Conservation (phyloP, 108 stramenopile genomes). For the Nitzschia sp. region DNA sequence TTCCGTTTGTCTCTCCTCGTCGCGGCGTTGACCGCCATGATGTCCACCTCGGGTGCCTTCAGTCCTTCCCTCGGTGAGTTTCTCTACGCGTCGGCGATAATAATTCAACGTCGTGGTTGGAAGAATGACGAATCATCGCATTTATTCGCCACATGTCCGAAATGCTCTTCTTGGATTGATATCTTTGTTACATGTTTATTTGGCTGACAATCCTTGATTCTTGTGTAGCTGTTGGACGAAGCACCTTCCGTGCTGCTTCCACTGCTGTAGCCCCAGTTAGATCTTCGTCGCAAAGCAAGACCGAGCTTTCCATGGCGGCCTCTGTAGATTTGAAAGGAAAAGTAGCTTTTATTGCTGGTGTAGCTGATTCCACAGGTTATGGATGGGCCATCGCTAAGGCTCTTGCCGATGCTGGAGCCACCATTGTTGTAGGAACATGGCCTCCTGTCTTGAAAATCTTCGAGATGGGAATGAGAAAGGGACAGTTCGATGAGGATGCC, state of each 20-base stretch:
- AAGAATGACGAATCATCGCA: neutral
- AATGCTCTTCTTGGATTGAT: no score
- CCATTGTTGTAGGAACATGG: conserved; percentile 97
- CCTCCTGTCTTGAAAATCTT: conserved; percentile 98
- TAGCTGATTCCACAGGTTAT: conserved; percentile 97
- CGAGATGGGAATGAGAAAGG: conserved; percentile 84
- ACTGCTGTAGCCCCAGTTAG: conserved; percentile 26
- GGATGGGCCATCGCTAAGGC: conserved; percentile 98
- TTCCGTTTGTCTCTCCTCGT: conserved; percentile 41
- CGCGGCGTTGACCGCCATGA: conserved; percentile 36
- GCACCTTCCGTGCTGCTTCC: conserved; percentile 24
- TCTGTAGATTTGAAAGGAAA: conserved; percentile 85
- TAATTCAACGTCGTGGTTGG: neutral
- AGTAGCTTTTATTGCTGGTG: conserved; percentile 96
- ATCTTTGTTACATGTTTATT: neutral
- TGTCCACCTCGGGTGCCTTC: conserved; percentile 39
- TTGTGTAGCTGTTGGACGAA: conserved; percentile 35
- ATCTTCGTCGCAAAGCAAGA: conserved; percentile 39
- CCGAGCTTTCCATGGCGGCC: conserved; percentile 57
- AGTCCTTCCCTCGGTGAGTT: conserved; percentile 43
- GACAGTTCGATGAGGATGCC: conserved; percentile 87
- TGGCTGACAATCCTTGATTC: neutral
- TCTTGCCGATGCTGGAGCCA: conserved; percentile 94
- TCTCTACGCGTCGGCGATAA: neutral
- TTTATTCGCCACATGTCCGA: no score